These are phyloP conservation scores for Arabidopsis arenosa DNA, from an alignment of 345 rosid genomes.

Conservation along the genomic window DNA sequence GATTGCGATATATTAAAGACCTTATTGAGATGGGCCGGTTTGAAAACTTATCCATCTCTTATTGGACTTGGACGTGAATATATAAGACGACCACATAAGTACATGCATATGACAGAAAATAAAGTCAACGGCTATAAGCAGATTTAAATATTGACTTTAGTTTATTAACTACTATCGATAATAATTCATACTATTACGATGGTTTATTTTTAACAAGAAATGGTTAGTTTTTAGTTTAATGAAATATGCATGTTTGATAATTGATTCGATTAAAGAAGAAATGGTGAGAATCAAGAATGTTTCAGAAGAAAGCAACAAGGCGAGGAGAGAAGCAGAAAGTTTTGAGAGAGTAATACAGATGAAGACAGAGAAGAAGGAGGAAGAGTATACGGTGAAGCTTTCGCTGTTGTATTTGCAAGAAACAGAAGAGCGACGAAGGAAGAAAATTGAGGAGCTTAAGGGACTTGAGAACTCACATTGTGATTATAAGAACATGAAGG, in stretches of 20 bases:
- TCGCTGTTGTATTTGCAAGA: constrained; percentile 68
- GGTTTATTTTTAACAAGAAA: too few relatives aligned
- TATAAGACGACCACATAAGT: too few relatives aligned
- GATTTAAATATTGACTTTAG: too few relatives aligned
- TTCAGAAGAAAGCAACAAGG: constrained; percentile 88
- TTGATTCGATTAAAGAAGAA: too few relatives aligned
- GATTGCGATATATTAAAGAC: background rate
- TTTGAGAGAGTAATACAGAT: constrained; percentile 58
- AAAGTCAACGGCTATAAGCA: too few relatives aligned
- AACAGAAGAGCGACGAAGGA: constrained; percentile 70
- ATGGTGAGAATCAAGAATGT: constrained; percentile 86
- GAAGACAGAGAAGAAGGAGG: constrained; percentile 67
- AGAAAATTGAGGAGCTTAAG: constrained; percentile 76
- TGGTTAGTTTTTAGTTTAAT: too few relatives aligned
- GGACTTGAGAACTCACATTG: constrained; percentile 71
- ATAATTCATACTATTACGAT: too few relatives aligned
- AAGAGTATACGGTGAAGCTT: constrained; percentile 69
- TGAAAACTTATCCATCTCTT: background rate
- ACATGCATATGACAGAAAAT: too few relatives aligned
- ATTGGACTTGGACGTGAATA: too few relatives aligned
- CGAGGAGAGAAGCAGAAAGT: constrained; percentile 74
- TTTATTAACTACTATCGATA: too few relatives aligned
- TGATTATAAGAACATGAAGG: constrained; percentile 86
- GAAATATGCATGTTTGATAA: too few relatives aligned
- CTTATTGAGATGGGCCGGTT: background rate